Conservation (phyloP, 208 protist species). For the Leishmania gerbilli region DNA sequence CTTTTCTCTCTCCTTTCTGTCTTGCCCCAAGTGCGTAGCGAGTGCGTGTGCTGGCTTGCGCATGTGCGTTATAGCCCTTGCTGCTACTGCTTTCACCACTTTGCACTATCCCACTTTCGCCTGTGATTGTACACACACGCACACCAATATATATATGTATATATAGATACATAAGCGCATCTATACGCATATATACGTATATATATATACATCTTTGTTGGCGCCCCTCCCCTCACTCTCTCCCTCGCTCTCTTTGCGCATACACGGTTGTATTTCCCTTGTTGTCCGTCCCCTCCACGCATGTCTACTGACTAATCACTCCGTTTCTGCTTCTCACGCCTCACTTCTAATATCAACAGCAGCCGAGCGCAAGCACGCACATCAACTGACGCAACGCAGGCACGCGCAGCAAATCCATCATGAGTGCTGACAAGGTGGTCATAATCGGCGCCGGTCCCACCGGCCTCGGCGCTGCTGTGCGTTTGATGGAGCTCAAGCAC, state of each 20-base stretch:
- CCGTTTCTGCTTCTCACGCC: not conserved
- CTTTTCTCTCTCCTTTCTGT: too few species aligned
- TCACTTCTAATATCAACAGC: not conserved
- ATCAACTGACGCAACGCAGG: not conserved
- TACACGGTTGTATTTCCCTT: too few species aligned
- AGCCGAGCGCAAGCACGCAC: not conserved
- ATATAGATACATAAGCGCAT: too few species aligned
- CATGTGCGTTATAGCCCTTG: too few species aligned
- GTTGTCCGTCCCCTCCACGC: too few species aligned
- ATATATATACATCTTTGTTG: not conserved
- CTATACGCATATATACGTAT: too few species aligned
- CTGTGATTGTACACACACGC: too few species aligned
- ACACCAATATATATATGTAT: too few species aligned
- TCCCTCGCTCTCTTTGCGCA: not conserved
- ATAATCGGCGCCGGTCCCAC: constrained; percentile 71
- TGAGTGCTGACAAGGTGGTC: constrained; percentile 36
- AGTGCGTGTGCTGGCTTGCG: too few species aligned
- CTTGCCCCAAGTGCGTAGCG: too few species aligned
- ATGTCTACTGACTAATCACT: not conserved
- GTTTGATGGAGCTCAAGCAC: constrained; percentile 55
- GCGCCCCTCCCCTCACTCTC: not conserved
- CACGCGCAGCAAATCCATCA: not conserved
- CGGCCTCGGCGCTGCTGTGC: constrained; percentile 68
- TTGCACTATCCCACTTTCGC: too few species aligned
- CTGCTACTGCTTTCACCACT: too few species aligned